Percentiles rank a stretch among this genome's conserved stretches.
Conservation (phyloP, 495 filamentous ascomycete species). For the Xylaria palmicola region DNA sequence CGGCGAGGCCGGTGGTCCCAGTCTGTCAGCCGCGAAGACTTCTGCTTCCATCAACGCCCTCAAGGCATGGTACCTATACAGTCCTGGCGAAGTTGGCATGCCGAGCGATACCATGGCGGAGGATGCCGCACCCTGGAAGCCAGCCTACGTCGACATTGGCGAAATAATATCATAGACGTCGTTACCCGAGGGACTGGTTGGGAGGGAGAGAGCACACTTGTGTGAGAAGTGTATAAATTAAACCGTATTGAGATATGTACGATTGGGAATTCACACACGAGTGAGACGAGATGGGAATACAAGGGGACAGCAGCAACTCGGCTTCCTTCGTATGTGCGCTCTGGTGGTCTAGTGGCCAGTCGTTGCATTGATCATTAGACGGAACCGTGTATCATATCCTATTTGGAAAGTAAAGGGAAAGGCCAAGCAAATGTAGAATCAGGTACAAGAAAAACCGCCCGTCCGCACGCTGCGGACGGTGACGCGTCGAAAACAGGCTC, state of each 20-base stretch:
- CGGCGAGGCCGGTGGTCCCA: constrained; percentile 77
- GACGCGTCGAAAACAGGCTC: not conserved
- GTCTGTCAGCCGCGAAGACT: constrained; percentile 70
- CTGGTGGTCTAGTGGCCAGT: constrained; percentile 5
- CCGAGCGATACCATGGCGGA: constrained; percentile 75
- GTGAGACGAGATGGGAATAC: not conserved
- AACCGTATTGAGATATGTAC: constrained; percentile 4
- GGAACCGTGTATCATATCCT: constrained; percentile 18
- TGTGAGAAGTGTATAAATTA: constrained; percentile 7
- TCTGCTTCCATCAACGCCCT: constrained; percentile 79
- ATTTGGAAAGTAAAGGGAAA: not conserved
- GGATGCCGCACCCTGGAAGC: constrained; percentile 67
- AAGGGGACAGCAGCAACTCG: not conserved
- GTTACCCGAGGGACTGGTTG: constrained; percentile 19
- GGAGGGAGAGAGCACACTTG: not conserved
- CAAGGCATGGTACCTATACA: constrained; percentile 95
- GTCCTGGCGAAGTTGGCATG: constrained; percentile 64
- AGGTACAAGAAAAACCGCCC: constrained; percentile 1
- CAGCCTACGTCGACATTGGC: constrained; percentile 83
- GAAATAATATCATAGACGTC: constrained; percentile 70
- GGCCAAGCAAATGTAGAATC: constrained; percentile 12
- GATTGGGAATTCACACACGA: not conserved
- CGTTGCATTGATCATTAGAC: not conserved
- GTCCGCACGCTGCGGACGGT: not conserved
- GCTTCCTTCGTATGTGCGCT: not conserved